These are phyloP conservation scores for Bacterosira constricta DNA, from an alignment of 108 stramenopile genomes.

Conservation along the genomic window DNA sequence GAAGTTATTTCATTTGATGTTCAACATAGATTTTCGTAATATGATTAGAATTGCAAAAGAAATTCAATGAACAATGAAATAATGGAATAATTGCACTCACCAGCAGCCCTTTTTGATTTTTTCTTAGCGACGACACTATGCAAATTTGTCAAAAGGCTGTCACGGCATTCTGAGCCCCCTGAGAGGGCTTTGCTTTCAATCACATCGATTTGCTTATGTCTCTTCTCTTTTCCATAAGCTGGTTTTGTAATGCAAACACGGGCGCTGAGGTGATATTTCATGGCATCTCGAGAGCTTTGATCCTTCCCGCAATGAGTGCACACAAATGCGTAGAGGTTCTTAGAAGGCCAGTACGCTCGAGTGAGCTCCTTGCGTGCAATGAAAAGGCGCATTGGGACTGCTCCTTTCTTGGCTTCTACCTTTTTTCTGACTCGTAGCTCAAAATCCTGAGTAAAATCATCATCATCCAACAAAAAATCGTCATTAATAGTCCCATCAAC, in stretches of 20 bases:
- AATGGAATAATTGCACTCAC: too few species aligned
- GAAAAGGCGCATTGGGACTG: neutral
- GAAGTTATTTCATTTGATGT: too few species aligned
- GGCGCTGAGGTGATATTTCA: neutral
- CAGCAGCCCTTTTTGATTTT: neutral
- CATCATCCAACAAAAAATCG: neutral
- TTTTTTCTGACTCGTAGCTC: neutral
- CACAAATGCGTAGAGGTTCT: conserved; percentile 11
- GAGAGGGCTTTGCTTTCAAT: conserved; percentile 26
- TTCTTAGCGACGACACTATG: conserved; percentile 9
- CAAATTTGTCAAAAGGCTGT: conserved; percentile 3
- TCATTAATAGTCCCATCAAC: neutral
- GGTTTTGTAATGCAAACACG: neutral
- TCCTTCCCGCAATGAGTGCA: conserved; percentile 60
- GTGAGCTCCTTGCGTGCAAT: conserved; percentile 40
- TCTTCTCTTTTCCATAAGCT: conserved; percentile 9
- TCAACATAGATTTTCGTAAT: too few species aligned
- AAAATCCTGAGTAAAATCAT: neutral
- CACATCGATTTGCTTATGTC: neutral
- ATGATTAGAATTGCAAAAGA: too few species aligned
- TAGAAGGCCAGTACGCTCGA: conserved; percentile 35
- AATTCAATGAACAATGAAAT: too few species aligned
- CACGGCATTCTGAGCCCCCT: neutral
- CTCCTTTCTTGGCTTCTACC: neutral
- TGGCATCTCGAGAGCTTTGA: neutral